These are phyloP conservation scores for Pythium brassicae DNA, from an alignment of 352 stramenopile genomes.

Conservation along the genomic window DNA sequence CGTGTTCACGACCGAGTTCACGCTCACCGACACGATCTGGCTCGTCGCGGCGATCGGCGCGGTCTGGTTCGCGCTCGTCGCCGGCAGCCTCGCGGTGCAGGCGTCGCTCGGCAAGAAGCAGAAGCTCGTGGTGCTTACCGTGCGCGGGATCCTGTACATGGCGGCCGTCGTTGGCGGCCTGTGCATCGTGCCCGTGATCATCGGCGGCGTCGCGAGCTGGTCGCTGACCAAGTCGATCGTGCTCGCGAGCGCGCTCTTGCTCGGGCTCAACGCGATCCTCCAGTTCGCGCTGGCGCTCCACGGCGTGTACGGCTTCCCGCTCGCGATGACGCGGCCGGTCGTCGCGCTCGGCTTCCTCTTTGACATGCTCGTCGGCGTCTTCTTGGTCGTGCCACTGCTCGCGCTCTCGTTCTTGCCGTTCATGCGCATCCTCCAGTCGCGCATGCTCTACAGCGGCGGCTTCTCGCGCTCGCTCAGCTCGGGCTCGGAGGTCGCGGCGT, in stretches of 20 bases:
- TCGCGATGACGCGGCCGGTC: slow-evolving; percentile 67
- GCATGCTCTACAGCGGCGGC: slow-evolving; percentile 85
- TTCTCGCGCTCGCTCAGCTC: slow-evolving; percentile 77
- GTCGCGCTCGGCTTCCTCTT: slow-evolving; percentile 80
- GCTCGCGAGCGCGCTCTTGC: slow-evolving; percentile 58
- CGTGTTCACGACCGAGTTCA: slow-evolving; percentile 73
- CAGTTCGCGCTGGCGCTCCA: slow-evolving; percentile 73
- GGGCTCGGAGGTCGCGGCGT: slow-evolving; percentile 78
- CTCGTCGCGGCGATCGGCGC: slow-evolving; percentile 45
- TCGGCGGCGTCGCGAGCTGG: slow-evolving; percentile 57
- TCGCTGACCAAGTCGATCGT: slow-evolving; percentile 59
- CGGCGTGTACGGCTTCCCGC: slow-evolving; percentile 49
- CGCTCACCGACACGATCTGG: slow-evolving; percentile 33
- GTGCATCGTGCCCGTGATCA: slow-evolving; percentile 41
- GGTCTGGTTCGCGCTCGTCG: slow-evolving; percentile 49
- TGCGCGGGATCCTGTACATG: slow-evolving; percentile 77
- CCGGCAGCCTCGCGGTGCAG: slow-evolving; percentile 42
- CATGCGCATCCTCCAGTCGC: slow-evolving; percentile 82
- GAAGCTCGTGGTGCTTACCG: slow-evolving; percentile 46
- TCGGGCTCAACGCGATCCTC: slow-evolving; percentile 67
- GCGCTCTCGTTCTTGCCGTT: slow-evolving; percentile 77
- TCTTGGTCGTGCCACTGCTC: slow-evolving; percentile 73
- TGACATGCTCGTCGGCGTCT: slow-evolving; percentile 79
- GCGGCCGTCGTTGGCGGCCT: slow-evolving; percentile 57
- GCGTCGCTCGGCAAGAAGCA: slow-evolving; percentile 49